Evolutionary conservation across 169 alveolate genomes (phyloP), one percentile per base, ranked within the genome.

Genomic region (Cyclospora cayetanensis): DNA sequence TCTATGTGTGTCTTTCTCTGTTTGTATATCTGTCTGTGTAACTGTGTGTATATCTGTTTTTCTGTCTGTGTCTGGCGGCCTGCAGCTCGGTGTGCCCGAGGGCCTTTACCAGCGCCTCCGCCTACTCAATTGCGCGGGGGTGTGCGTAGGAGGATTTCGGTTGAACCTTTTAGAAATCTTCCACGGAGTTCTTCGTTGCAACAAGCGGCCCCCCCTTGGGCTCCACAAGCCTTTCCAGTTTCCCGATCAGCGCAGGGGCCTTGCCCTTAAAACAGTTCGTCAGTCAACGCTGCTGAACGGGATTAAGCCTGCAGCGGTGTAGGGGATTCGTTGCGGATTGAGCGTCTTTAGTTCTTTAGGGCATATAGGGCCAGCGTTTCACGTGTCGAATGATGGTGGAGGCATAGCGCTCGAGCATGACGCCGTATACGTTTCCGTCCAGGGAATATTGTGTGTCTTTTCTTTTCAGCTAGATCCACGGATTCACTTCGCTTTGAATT

Each of bases 141-240:
- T 65, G n/a, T 65, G 76, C 29, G 39, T 65, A 4, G 76, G 35
- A 5, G 76, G 76, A 27, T 65, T 65, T 65, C 35, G 76, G 12
- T 29, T 15, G 42, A 65, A 41, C 31, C 31, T 65, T 27, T 27
- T n/a, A 15, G 76, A 65, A 65, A 1, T 65, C 9, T 18, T 65
- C 4, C 9, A 20, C 31, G 76, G 76, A 29, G 76, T 65, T 65
- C 31, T 65, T 35, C 2, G 76, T 35, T 9, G 18, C 9, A 65
- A 65, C 76, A 65, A 29, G 15, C n/a, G 76, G 76, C 41, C 20
- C 41, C 76, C 76, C 41, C 37, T 15, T 3, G 76, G 43, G 22
- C 76, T 65, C 76, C 76, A 65, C 76, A 65, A 65, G 31, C 76
- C 76, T 41, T 65, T 65, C 76, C 31, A 27, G 7, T 65, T 65